A percentile compares a stretch with the other conserved stretches of the same genome.
Conservation (phyloP, 768 basidiomycete species). For the Leccinum variicolor region DNA sequence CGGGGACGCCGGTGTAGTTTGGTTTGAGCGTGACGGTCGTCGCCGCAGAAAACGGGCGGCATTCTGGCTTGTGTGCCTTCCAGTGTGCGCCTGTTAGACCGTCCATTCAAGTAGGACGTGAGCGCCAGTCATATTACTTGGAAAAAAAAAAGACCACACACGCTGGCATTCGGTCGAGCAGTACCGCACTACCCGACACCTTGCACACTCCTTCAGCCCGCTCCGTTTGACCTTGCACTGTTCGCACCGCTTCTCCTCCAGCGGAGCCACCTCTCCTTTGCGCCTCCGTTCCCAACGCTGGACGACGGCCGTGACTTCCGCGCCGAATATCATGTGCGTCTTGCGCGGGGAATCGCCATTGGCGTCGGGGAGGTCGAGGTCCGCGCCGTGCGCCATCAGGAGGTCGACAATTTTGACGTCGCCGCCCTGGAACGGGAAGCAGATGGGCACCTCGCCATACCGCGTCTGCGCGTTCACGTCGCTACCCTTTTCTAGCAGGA, state of each 20-base stretch:
- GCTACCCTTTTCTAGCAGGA: constrained; percentile 45
- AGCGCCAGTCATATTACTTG: background rate
- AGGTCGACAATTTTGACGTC: constrained; percentile 36
- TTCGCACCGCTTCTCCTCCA: constrained; percentile 45
- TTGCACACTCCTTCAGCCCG: constrained; percentile 40
- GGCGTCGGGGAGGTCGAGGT: constrained; percentile 37
- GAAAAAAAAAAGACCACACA: constrained; percentile 23
- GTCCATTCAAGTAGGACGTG: background rate
- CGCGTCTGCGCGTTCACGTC: constrained; percentile 47
- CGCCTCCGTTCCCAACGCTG: constrained; percentile 47
- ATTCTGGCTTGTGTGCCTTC: constrained; percentile 45
- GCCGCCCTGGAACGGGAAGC: constrained; percentile 33
- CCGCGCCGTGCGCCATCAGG: constrained; percentile 49
- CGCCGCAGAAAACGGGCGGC: constrained; percentile 41
- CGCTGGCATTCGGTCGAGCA: constrained; percentile 56
- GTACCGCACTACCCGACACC: constrained; percentile 46
- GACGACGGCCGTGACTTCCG: constrained; percentile 42
- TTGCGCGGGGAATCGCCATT: constrained; percentile 36
- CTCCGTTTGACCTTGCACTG: constrained; percentile 28
- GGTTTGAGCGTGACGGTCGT: constrained; percentile 49
- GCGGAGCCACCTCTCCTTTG: constrained; percentile 39
- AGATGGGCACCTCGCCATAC: constrained; percentile 45
- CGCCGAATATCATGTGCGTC: constrained; percentile 36
- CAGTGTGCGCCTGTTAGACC: constrained; percentile 40
- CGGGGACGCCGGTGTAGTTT: constrained; percentile 27